Evolutionary conservation across 441 rosid genomes (phyloP), one percentile per base, ranked within the genome.

Genomic region (Populus hybrid): DNA sequence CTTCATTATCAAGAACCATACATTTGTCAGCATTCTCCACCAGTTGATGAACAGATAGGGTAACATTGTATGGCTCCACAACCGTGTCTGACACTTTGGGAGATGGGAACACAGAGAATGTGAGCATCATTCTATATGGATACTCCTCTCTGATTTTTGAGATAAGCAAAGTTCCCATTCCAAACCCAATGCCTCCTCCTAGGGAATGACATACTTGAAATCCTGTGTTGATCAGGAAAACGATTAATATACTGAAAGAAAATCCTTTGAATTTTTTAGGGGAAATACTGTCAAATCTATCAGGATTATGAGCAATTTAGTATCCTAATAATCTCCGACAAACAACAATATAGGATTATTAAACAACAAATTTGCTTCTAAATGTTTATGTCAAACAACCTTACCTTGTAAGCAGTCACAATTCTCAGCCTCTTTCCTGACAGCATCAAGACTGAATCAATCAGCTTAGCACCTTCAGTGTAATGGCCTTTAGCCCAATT

Each of bases 181-280:
- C 32, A 30, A 3, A 30, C 4, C 32, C 32, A 30, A 1, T 26
- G 28, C 28, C 28, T 26, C 28, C 2, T 26, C 28, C 1, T 26
- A 26, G 2, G 28, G 28, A 3, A 30, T 75, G 78, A 18, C 78
- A 75, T 26, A 75, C 78, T 75, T 75, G 78, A 50, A 75, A 75
- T 28, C 78, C 72, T 75, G 78, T 2, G 7, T 18, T 0, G 16
- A 14, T 30, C 2, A 26, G 16, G 30, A 66, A 46, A 46, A 1
- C 20, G 2, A 2, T 46, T 46, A 46, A 14, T 46, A 46, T 46
- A 46, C 18, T 46, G 20, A 46, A 46, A 12, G 20, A 46, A 46
- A 46, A 4, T 14, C 57, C 57, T 4, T 1, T 46, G 57, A 46
- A 46, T 46, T 46, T 46, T 1, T 46, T 20, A 46, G 20, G 57